Conservation (phyloP, 371 early-diverging fungal genomes). For the Phascolomyces articulosus region DNA sequence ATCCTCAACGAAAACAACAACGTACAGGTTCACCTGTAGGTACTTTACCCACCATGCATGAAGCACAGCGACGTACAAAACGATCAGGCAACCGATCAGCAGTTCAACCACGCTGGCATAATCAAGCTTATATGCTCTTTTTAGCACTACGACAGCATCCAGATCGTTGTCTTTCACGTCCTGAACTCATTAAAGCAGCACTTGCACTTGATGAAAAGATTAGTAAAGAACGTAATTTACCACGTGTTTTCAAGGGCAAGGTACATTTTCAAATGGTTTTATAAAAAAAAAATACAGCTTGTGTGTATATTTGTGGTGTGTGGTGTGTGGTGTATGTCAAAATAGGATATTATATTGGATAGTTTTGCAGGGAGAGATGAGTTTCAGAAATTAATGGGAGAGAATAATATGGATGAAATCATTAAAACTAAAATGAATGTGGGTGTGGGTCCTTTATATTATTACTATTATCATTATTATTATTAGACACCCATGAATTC, state of each 20-base stretch:
- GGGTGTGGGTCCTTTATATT: too few species aligned
- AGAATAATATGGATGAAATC: neutral
- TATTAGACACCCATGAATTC: conserved; percentile 82
- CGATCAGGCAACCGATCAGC: conserved; percentile 16
- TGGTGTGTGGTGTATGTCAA: too few species aligned
- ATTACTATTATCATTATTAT: too few species aligned
- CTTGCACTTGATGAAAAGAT: conserved; percentile 74
- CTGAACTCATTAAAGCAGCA: conserved; percentile 73
- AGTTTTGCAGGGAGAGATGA: too few species aligned
- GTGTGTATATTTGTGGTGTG: too few species aligned
- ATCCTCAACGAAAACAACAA: conserved; percentile 7
- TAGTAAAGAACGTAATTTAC: conserved; percentile 71
- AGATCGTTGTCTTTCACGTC: conserved; percentile 64
- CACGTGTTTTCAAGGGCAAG: conserved; percentile 83
- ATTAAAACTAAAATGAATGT: neutral
- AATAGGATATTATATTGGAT: too few species aligned
- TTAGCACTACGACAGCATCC: conserved; percentile 75
- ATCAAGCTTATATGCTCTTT: conserved; percentile 82
- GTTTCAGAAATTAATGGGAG: too few species aligned
- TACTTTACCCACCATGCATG: conserved; percentile 7
- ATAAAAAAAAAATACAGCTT: too few species aligned
- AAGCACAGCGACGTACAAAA: conserved; percentile 20
- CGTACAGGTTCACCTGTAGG: conserved; percentile 12
- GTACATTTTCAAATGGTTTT: conserved; percentile 39
- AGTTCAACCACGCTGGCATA: conserved; percentile 80